Conservation (phyloP, 441 rosid species). For the Erodium moschatum region DNA sequence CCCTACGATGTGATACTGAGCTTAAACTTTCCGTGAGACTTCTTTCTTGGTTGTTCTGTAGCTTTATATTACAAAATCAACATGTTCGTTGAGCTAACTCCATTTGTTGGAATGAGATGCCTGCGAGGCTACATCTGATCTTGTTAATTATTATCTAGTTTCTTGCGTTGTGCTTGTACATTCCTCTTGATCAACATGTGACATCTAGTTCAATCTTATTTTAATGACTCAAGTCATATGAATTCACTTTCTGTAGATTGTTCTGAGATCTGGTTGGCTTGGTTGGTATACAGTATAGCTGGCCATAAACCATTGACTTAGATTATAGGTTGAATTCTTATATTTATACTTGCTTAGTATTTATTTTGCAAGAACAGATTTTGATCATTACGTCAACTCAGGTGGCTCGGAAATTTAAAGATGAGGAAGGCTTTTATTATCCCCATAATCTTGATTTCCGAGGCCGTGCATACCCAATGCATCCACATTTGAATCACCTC, state of each 20-base stretch:
- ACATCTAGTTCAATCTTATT: constrained; percentile 9
- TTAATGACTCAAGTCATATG: not conserved
- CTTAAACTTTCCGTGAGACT: constrained; percentile 85
- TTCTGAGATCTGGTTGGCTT: not conserved
- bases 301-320: not conserved
- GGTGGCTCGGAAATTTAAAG: constrained; percentile 93
- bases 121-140: constrained; percentile 6
- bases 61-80: constrained; percentile 6
- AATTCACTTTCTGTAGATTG: not conserved
- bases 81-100: not conserved
- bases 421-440: constrained; percentile 86
- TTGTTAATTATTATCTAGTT: not conserved
- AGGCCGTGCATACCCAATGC: constrained; percentile 99
- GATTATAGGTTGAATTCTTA: constrained; percentile 5
- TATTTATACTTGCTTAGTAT: not conserved
- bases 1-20: constrained; percentile 88
- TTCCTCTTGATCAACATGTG: constrained; percentile 7
- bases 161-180: not conserved
- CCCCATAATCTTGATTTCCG: constrained; percentile 97
- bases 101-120: constrained; percentile 7
- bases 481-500: constrained; percentile 89
- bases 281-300: not conserved
- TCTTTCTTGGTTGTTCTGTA: constrained; percentile 3
- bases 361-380: constrained; percentile 22
- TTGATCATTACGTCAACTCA: constrained; percentile 34